Evolutionary conservation across 129 eudicot species (phyloP).

Genomic region (Apium graveolens): DNA sequence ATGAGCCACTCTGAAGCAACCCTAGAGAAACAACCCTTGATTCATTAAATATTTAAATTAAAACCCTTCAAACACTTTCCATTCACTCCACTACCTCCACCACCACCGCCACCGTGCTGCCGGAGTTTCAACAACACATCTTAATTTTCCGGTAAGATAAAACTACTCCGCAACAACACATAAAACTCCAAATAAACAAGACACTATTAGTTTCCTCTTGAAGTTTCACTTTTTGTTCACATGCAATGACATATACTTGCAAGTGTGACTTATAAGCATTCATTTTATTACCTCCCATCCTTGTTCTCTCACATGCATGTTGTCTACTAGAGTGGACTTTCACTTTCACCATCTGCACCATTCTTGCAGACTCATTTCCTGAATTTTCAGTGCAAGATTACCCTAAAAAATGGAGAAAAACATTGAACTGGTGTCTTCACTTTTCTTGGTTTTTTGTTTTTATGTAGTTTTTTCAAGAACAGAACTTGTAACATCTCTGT

Average conservation of each 20-base stretch:
- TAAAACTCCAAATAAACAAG: background rate
- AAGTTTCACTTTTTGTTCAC: constrained; percentile 33
- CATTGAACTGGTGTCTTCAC: background rate
- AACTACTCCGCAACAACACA: background rate
- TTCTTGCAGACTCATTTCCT: constrained; percentile 18
- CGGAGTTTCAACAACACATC: background rate
- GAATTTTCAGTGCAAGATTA: constrained; percentile 1
- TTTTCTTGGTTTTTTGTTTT: constrained; percentile 28
- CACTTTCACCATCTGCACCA: constrained; percentile 32
- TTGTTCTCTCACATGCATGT: constrained; percentile 55
- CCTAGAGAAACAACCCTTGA: constrained; percentile 1
- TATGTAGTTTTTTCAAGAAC: background rate
- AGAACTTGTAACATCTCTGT: constrained; percentile 33
- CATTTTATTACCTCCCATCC: too few relatives aligned
- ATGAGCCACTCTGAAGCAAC: constrained; percentile 25
- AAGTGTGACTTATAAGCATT: constrained; percentile 65
- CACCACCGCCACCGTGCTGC: background rate
- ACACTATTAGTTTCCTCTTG: background rate
- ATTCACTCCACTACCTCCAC: background rate
- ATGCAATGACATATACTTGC: constrained; percentile 44
- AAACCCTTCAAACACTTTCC: constrained; percentile 3
- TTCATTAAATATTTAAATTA: too few relatives aligned
- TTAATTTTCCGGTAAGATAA: constrained; percentile 21
- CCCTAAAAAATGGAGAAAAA: constrained; percentile 27
- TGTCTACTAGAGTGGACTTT: constrained; percentile 45